Percentiles rank a stretch among this genome's conserved stretches.
These are phyloP conservation scores for Nepenthes gracilis DNA, from an alignment of 148 eudicot species.

Conservation along the genomic window DNA sequence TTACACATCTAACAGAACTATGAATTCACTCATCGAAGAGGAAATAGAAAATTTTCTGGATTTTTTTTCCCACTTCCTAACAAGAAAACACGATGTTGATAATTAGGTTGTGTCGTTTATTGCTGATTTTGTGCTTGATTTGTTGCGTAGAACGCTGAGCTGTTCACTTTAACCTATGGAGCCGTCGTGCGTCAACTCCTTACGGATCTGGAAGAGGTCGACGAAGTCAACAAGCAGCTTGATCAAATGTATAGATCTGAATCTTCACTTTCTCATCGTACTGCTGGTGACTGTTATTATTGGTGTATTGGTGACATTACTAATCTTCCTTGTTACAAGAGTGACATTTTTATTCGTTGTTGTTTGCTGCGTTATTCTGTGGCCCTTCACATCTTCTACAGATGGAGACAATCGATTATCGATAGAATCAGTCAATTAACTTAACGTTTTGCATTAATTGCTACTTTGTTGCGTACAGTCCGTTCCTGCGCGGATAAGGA, in stretches of 20 bases:
- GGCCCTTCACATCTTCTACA: too few species aligned
- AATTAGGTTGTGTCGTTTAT: background rate
- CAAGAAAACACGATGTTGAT: background rate
- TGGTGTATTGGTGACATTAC: too few species aligned
- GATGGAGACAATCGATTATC: too few species aligned
- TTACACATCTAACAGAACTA: background rate
- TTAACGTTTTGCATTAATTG: too few species aligned
- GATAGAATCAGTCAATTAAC: too few species aligned
- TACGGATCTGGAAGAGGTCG: slow-evolving; percentile 96
- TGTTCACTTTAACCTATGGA: slow-evolving; percentile 92
- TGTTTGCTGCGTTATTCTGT: background rate
- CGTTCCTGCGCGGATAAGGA: too few species aligned
- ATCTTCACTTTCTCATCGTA: background rate
- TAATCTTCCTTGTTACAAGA: too few species aligned
- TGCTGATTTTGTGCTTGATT: background rate
- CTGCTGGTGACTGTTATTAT: too few species aligned
- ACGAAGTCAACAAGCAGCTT: slow-evolving; percentile 96
- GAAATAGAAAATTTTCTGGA: background rate
- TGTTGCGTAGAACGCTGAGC: slow-evolving; percentile 61
- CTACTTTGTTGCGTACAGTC: too few species aligned
- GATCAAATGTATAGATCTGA: slow-evolving; percentile 54
- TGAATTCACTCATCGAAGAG: background rate
- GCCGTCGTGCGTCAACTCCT: slow-evolving; percentile 91
- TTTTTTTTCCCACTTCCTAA: background rate
- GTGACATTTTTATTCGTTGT: too few species aligned